A percentile compares a stretch with the other conserved stretches of the same genome.
Conservation (phyloP, 83 land plant species). For the Isoetes engelmannii region DNA sequence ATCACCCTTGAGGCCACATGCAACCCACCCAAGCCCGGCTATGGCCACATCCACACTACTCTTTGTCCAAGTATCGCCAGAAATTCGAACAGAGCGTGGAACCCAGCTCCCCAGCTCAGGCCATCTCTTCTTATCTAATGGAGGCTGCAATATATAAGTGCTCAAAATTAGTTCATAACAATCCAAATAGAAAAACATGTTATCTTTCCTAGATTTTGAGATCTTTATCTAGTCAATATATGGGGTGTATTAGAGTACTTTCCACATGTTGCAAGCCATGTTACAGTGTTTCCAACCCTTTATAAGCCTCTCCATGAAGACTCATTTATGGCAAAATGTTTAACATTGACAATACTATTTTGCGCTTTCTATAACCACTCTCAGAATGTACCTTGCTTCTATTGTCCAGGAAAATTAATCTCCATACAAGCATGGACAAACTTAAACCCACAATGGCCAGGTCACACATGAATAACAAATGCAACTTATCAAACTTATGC, state of each 20-base stretch:
- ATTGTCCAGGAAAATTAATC: too few species aligned
- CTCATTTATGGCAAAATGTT: too few species aligned
- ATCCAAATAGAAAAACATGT: neutral
- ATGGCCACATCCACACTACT: slow-evolving; percentile 74
- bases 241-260: too few species aligned
- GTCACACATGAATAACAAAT: neutral
- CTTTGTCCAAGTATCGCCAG: slow-evolving; percentile 72
- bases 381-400: too few species aligned
- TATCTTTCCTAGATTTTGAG: neutral
- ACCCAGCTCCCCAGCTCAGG: slow-evolving; percentile 66
- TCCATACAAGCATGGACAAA: neutral
- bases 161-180: neutral
- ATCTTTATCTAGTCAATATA: neutral
- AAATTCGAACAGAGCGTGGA: slow-evolving; percentile 41
- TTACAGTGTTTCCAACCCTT: too few species aligned
- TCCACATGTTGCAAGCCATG: too few species aligned
- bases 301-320: too few species aligned
- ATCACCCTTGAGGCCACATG: slow-evolving; percentile 75
- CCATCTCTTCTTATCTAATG: slow-evolving; percentile 43
- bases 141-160: slow-evolving; percentile 47
- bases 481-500: neutral
- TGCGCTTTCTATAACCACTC: too few species aligned
- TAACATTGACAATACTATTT: too few species aligned
- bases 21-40: slow-evolving; percentile 91
- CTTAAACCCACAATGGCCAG: neutral